Evolutionary conservation across 352 stramenopile species (phyloP).

Genomic region (Phytophthora syringae): DNA sequence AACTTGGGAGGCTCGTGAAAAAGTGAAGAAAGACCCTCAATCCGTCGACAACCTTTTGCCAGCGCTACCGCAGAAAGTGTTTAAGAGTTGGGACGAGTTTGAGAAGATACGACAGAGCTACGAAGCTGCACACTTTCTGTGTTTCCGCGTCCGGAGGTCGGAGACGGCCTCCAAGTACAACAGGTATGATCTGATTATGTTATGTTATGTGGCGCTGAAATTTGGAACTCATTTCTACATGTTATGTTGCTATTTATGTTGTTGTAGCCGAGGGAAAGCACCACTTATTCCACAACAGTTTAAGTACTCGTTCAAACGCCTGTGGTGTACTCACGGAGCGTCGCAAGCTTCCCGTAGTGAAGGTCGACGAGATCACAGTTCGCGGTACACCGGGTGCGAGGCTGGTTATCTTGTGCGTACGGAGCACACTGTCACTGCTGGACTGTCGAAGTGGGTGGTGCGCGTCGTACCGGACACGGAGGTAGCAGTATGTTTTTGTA

Average conservation of each 20-base stretch:
- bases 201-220: background rate
- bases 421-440: background rate
- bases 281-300: background rate
- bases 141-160: background rate
- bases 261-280: background rate
- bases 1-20: background rate
- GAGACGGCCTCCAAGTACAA: background rate
- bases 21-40: background rate
- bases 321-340: conserved; percentile 1
- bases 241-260: background rate
- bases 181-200: background rate
- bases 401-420: background rate
- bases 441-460: background rate
- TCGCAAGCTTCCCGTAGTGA: background rate
- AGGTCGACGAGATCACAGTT: background rate
- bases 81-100: conserved; percentile 1
- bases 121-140: background rate
- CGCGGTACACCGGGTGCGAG: background rate
- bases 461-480: background rate
- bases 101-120: background rate
- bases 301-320: background rate
- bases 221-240: no score
- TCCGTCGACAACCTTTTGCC: background rate
- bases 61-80: background rate
- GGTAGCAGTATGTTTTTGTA: background rate